Percentiles rank a stretch among this genome's conserved stretches.
These are phyloP conservation scores for Sinapis alba DNA, from an alignment of 441 rosid species.

Conservation along the genomic window DNA sequence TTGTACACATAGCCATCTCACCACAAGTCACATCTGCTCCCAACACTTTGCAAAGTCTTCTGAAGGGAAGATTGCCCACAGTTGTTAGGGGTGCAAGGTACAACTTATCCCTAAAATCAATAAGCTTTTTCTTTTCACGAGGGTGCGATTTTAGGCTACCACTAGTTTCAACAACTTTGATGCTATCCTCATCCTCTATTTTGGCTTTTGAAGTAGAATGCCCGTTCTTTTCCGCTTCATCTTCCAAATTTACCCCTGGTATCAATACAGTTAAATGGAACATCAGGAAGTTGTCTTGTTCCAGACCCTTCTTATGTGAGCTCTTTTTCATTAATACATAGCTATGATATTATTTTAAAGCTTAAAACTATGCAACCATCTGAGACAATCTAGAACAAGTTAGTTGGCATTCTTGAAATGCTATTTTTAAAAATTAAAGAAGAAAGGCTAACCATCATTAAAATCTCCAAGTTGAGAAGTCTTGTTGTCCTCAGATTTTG, in stretches of 20 bases:
- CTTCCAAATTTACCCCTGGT: conserved; percentile 47
- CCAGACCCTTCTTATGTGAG: neutral
- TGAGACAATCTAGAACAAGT: conserved; percentile 5
- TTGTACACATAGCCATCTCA: conserved; percentile 99
- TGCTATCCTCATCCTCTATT: conserved; percentile 32
- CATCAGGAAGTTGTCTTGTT: conserved; percentile 20
- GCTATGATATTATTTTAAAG: neutral
- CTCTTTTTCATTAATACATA: neutral
- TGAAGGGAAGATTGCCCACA: conserved; percentile 94
- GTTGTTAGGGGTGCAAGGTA: conserved; percentile 95
- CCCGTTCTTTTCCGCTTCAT: conserved; percentile 35
- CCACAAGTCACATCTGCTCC: conserved; percentile 97
- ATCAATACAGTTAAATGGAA: conserved; percentile 25
- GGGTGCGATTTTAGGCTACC: conserved; percentile 60
- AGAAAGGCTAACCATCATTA: conserved; percentile 42
- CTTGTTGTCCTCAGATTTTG: conserved; percentile 53
- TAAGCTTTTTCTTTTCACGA: conserved; percentile 76
- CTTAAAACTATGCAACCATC: conserved; percentile 10
- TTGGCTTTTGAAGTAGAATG: conserved; percentile 33
- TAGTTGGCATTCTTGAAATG: neutral
- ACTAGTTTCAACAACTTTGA: conserved; percentile 51
- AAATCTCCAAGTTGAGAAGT: conserved; percentile 30
- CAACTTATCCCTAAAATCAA: conserved; percentile 85
- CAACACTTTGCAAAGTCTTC: conserved; percentile 85
- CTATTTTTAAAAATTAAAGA: neutral